Evolutionary conservation across 495 filamentous ascomycete species (phyloP).

Genomic region (Stereocaulon alpinum): DNA sequence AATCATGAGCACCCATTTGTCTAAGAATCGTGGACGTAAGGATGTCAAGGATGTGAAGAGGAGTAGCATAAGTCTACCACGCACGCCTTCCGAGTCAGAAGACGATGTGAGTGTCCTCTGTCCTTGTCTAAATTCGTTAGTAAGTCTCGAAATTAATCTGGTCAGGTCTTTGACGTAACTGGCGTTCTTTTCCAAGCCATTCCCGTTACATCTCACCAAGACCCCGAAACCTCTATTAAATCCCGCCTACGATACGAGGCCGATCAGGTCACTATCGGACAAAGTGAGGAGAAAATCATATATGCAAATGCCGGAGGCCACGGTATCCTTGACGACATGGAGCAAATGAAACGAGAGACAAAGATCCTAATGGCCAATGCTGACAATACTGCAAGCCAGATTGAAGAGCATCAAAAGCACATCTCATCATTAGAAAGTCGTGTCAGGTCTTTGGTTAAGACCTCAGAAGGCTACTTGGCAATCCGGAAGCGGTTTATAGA

Average conservation of each 20-base stretch:
- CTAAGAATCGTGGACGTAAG: too few relatives aligned
- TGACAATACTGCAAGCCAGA: background rate
- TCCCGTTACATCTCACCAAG: background rate
- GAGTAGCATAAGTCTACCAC: background rate
- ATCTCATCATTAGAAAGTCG: background rate
- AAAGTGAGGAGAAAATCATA: background rate
- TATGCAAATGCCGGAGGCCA: background rate
- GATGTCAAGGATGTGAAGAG: too few relatives aligned
- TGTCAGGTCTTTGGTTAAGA: background rate
- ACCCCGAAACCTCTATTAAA: background rate
- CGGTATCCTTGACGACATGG: background rate
- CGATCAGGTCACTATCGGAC: background rate
- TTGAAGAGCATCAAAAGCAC: background rate
- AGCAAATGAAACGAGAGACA: background rate
- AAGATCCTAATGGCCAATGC: background rate
- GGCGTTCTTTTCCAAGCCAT: background rate
- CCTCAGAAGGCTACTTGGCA: background rate
- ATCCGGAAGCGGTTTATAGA: background rate
- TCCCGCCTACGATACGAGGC: background rate
- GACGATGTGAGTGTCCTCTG: background rate
- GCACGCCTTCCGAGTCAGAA: background rate
- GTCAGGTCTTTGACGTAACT: background rate
- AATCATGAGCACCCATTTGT: too few relatives aligned
- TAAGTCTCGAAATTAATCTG: background rate
- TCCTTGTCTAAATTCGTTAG: background rate